A percentile compares a stretch with the other conserved stretches of the same genome.
Conservation (phyloP, 163 green algal species). For the Prototheca cutis region DNA sequence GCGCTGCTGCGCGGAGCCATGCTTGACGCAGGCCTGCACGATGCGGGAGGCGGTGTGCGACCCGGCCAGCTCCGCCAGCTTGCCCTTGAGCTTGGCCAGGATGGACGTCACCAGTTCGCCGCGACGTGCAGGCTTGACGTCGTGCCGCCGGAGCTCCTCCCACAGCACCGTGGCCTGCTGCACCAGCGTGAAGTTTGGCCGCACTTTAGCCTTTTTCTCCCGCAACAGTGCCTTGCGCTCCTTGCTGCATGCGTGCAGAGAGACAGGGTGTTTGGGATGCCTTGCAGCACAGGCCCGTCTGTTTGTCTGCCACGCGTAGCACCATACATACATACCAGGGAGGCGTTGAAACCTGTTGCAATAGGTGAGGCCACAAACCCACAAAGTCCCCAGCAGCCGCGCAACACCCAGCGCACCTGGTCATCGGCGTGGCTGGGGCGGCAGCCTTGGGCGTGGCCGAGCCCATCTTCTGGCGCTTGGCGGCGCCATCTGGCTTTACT, state of each 20-base stretch:
- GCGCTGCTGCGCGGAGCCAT: conserved; percentile 38
- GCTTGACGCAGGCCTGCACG: conserved; percentile 73
- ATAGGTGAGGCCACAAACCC: no score
- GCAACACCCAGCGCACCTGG: no score
- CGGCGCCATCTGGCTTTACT: no score
- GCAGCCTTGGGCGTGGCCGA: no score
- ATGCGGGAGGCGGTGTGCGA: conserved; percentile 72
- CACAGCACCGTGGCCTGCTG: conserved; percentile 30
- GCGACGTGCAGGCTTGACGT: conserved; percentile 33
- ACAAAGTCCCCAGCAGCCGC: no score
- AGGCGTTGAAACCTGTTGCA: no score
- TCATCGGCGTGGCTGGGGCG: no score
- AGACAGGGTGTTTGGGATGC: neutral
- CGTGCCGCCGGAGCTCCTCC: conserved; percentile 59
- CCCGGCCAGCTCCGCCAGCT: conserved; percentile 56
- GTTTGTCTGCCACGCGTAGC: no score
- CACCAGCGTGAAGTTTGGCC: conserved; percentile 58
- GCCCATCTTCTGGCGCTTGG: no score
- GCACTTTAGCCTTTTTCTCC: conserved; percentile 37
- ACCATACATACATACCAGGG: no score
- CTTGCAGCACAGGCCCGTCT: no score
- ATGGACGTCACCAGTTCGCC: conserved; percentile 44
- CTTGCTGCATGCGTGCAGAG: conserved; percentile 11
- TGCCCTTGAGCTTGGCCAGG: conserved; percentile 48
- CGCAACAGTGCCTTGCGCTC: conserved; percentile 39